Base-by-base conservation (phyloP, 345 rosid genomes). In the Eucalyptus guilfoylei region DNA sequence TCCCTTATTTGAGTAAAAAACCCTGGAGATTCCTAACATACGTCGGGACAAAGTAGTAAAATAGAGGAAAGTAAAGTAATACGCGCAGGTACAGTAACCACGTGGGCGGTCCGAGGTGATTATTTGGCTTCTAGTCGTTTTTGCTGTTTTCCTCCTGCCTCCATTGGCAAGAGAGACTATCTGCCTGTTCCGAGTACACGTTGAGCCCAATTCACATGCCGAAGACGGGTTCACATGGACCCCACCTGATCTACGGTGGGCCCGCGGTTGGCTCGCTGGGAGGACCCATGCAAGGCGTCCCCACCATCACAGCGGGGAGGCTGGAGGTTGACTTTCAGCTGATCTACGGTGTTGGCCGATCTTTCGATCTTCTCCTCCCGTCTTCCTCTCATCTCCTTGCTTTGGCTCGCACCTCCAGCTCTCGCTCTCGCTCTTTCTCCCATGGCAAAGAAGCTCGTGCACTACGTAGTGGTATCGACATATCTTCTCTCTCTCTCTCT, bases 371-470 rank as follows among this genome's bases (percentile, higher is more conserved):
- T 69, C 80, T 0, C 44, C 42, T 16, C 44, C 80, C 80, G 80
- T 32, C 83, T 11, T 21, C 83, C 47, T 37, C 83, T 21, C 83
- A 21, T 37, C 47, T 40, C 14, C 28, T 37, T 76, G 30, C 83
- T 76, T 76, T 76, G 15, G 83, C 83, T 76, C 30, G 47, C 45
- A 76, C 47, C 30, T 21, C 47, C 26, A 37, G 8, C 64, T 58
- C n/a, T 50, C 8, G 19, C 54, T 50, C 54, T 58, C 24, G 9
- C 49, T 81, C 30, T 49, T 40, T 17, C 15, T 50, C 80, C 76
- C 42, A 95, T 91, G 95, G 91, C 76, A 23, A 93, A 89, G 50
- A 88, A 91, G 88, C 88, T 86, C 64, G 92, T 94, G 23, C 92
- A 92, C 42, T 96, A 95, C 93, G 91, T 49, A 23, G 92, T 94